A percentile compares a stretch with the other conserved stretches of the same genome.
These are phyloP conservation scores for Termitomyces sp. DNA, from an alignment of 768 basidiomycete species.

Conservation along the genomic window DNA sequence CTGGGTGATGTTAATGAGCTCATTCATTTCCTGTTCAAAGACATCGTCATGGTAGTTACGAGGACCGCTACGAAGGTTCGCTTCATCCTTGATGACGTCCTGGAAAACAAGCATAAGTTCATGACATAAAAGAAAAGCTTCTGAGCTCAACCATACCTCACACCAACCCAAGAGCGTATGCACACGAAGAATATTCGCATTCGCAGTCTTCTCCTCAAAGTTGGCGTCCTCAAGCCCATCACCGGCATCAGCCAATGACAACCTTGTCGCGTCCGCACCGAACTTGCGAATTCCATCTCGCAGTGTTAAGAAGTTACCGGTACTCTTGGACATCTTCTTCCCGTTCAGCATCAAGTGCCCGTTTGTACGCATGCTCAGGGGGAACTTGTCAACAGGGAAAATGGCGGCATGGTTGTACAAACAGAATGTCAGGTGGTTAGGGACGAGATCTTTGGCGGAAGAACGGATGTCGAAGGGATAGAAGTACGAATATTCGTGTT, in stretches of 20 bases:
- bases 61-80: conserved; percentile 68
- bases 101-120: conserved; percentile 23
- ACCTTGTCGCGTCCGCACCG: conserved; percentile 90
- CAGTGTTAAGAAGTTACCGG: conserved; percentile 92
- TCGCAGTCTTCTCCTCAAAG: conserved; percentile 97
- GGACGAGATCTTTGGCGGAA: conserved; percentile 95
- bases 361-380: conserved; percentile 87
- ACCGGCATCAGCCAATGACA: conserved; percentile 93
- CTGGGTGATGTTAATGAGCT: conserved; percentile 79
- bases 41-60: conserved; percentile 82
- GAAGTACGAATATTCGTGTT: conserved; percentile 92
- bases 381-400: conserved; percentile 90
- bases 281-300: conserved; percentile 88
- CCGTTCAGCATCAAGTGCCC: conserved; percentile 97
- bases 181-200: conserved; percentile 90
- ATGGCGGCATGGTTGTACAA: conserved; percentile 95
- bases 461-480: conserved; percentile 98
- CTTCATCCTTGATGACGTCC: conserved; percentile 76
- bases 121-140: conserved; percentile 27
- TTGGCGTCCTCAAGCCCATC: conserved; percentile 98
- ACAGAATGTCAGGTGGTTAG: conserved; percentile 92
- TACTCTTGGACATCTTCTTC: conserved; percentile 98
- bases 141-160: conserved; percentile 62
- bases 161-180: conserved; percentile 92
- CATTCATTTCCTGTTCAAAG: conserved; percentile 89